Base-by-base conservation (phyloP, 2,329 filamentous ascomycete species). In the Calonectria naviculata region DNA sequence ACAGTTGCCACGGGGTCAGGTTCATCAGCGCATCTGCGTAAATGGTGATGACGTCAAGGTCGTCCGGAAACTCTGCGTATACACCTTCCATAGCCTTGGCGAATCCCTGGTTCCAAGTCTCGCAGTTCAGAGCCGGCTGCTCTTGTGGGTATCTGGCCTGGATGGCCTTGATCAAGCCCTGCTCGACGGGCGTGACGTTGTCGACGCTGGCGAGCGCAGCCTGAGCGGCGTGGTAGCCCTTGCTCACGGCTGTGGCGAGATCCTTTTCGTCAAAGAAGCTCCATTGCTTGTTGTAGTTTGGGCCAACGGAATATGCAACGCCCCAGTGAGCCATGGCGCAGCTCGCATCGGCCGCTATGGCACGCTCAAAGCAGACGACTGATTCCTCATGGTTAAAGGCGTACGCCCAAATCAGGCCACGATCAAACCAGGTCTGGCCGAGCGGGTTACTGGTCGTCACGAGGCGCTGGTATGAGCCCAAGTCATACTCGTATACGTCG, bases 221-320 rank as follows among this genome's bases (percentile, higher is more conserved):
- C 10, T 65, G 68, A 4, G 73, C 67, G 4, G 70, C 70, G 9
- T 44, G 34, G 28, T 69, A 46, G 5, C 67, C 67, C 8, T 66
- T 56, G 2, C 47, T 41, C 1, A 75, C 72, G 1, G 72, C 74
- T 1, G 54, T n/a, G 10, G 49, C 28, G 0, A 92, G 83, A 73
- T 95, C 93, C 0, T 85, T 81, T 1, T 86, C 82, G 65, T 93
- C 92, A 74, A 95, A 94, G 28, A 90, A 86, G 31, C 90, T 88
- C 94, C 94, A 95, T 0, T 93, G 91, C 78, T 95, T 94, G 83
- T 95, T 90, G 81, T 91, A 92, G 78, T 96, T 95, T 4, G 94
- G 93, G 0, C 93, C 94, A 0, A 93, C 83, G 1, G 91, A 86
- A 79, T 93, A 95, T 0, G 93, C 91, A 5, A 93, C 82, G 0